phyloP scores from a whole-genome alignment of 768 basidiomycete genomes.

The Thelephora ganbajun region DNA sequence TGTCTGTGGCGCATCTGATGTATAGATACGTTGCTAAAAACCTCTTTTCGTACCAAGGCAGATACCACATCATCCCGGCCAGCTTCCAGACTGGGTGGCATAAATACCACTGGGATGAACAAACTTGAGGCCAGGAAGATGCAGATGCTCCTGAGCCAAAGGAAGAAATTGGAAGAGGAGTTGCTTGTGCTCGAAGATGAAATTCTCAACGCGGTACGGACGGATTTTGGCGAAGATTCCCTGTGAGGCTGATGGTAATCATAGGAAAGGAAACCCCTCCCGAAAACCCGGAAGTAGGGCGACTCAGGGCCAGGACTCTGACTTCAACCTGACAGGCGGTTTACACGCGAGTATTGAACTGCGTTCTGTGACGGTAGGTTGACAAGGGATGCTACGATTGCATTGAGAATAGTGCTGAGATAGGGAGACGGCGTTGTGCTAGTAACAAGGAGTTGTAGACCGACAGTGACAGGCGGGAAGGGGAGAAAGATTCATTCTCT shows the following conservation, averaged over 20 bases:
- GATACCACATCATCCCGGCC: conserved; percentile 37
- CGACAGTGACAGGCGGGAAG: no score
- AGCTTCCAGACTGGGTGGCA: conserved; percentile 21
- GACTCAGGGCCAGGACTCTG: no score
- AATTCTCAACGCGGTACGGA: conserved; percentile 37
- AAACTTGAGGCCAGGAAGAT: conserved; percentile 56
- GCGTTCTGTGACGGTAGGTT: no score
- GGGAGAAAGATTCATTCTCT: not conserved
- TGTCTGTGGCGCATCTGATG: not conserved
- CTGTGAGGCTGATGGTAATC: not conserved
- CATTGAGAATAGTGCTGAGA: no score
- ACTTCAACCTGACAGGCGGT: no score
- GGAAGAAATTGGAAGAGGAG: conserved; percentile 55
- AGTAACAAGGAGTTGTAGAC: no score
- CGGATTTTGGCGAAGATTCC: not conserved
- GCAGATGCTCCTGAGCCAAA: conserved; percentile 50
- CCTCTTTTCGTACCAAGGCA: conserved; percentile 23
- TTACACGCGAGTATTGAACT: no score
- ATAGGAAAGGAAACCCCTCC: conserved; percentile 5
- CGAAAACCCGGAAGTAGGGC: not conserved
- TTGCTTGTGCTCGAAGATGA: conserved; percentile 46
- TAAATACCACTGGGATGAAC: conserved; percentile 37
- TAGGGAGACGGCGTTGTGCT: no score
- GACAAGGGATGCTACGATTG: no score
- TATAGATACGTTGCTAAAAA: not conserved